Evolutionary conservation across 148 eudicot genomes (phyloP).

Genomic region (Fallopia convolvulus): DNA sequence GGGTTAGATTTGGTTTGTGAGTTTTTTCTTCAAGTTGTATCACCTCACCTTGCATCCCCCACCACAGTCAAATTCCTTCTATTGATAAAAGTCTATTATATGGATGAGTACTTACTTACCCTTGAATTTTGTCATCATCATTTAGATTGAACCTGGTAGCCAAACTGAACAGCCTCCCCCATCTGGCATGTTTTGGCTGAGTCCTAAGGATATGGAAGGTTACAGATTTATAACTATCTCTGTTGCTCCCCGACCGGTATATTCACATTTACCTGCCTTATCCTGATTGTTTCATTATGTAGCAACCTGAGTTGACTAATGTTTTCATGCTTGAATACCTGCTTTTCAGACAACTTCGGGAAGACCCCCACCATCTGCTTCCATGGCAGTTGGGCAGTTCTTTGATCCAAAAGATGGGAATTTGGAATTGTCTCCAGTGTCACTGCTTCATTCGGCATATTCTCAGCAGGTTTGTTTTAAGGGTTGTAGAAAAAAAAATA

Average conservation of each 20-base stretch:
- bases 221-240: slow-evolving; percentile 90
- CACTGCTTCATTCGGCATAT: slow-evolving; percentile 47
- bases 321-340: slow-evolving; percentile 7
- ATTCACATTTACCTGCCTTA: slow-evolving; percentile 10
- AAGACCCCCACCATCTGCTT: slow-evolving; percentile 95
- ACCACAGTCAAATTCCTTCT: background rate
- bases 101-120: background rate
- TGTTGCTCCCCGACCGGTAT: slow-evolving; percentile 97
- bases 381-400: slow-evolving; percentile 98
- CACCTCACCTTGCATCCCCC: background rate
- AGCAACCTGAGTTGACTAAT: slow-evolving; percentile 14
- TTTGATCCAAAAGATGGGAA: slow-evolving; percentile 59
- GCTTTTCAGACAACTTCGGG: slow-evolving; percentile 77
- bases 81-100: background rate
- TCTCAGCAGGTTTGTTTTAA: slow-evolving; percentile 42
- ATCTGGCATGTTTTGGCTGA: slow-evolving; percentile 80
- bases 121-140: background rate
- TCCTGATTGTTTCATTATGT: background rate
- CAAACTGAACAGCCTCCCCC: slow-evolving; percentile 99
- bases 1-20: slow-evolving; percentile 12
- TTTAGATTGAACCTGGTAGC: slow-evolving; percentile 92
- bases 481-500: background rate
- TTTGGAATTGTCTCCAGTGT: slow-evolving; percentile 37
- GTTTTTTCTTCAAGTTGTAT: background rate
- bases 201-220: slow-evolving; percentile 63